These are phyloP conservation scores for Quercus variabilis DNA, from an alignment of 306 rosid genomes.

Conservation along the genomic window DNA sequence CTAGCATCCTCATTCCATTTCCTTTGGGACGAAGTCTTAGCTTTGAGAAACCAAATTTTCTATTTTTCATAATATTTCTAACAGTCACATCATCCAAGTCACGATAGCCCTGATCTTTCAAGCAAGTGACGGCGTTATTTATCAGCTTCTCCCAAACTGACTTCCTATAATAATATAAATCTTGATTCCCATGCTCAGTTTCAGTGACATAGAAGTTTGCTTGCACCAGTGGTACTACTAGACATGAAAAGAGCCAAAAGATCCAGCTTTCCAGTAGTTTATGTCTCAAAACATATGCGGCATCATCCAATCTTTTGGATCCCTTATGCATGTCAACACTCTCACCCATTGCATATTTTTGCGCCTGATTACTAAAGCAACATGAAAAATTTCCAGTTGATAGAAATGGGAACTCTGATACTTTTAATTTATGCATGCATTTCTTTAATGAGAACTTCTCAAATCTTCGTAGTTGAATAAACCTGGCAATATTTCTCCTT, in stretches of 20 bases:
- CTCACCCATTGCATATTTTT: slow-evolving; percentile 24
- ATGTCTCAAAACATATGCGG: slow-evolving; percentile 36
- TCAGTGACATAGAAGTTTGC: slow-evolving; percentile 89
- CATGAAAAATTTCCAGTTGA: slow-evolving; percentile 38
- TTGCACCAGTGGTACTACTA: slow-evolving; percentile 76
- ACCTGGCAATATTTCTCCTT: slow-evolving; percentile 71
- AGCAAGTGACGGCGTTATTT: slow-evolving; percentile 41
- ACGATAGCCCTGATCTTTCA: slow-evolving; percentile 46
- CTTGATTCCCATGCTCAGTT: slow-evolving; percentile 66
- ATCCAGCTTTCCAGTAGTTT: slow-evolving; percentile 80
- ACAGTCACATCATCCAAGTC: slow-evolving; percentile 54
- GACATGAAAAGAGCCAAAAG: slow-evolving; percentile 68
- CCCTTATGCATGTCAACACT: slow-evolving; percentile 19
- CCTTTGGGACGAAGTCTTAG: slow-evolving; percentile 82
- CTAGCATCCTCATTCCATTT: slow-evolving; percentile 76
- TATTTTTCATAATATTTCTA: slow-evolving; percentile 50
- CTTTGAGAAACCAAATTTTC: slow-evolving; percentile 88
- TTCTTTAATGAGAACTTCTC: slow-evolving; percentile 68
- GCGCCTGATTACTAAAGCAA: slow-evolving; percentile 26
- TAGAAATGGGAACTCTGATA: slow-evolving; percentile 60
- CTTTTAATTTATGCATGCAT: slow-evolving; percentile 63
- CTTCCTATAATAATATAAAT: slow-evolving; percentile 66
- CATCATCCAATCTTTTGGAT: slow-evolving; percentile 28
- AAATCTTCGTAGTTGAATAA: slow-evolving; percentile 63
- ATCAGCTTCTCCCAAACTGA: slow-evolving; percentile 73